phyloP scores from a whole-genome alignment of 139 green algal species.

The Chlorella sorokiniana region DNA sequence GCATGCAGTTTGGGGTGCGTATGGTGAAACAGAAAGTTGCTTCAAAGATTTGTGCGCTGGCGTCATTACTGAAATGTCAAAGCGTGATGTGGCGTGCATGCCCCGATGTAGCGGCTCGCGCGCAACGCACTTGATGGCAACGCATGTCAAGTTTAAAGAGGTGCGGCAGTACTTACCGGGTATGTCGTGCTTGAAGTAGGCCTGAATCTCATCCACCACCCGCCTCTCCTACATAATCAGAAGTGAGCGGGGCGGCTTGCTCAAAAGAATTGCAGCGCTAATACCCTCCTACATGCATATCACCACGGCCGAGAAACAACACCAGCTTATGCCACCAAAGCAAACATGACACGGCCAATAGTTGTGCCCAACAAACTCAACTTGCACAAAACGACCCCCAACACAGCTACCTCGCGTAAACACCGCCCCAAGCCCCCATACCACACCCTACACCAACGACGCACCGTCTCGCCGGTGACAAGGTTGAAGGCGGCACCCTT shows the following conservation, averaged over 20 bases:
- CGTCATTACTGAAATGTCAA: not conserved
- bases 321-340: too few relatives aligned
- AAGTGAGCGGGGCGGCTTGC: not conserved
- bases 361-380: too few relatives aligned
- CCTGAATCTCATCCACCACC: constrained; percentile 72
- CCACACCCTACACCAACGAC: too few relatives aligned
- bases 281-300: too few relatives aligned
- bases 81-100: not conserved
- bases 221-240: constrained; percentile 51
- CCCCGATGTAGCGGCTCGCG: not conserved
- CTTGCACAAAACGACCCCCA: too few relatives aligned
- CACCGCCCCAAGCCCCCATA: not conserved
- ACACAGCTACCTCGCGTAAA: not conserved
- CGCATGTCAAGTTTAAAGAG: not conserved
- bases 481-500: constrained; percentile 98
- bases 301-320: too few relatives aligned
- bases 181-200: constrained; percentile 90
- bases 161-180: constrained; percentile 52
- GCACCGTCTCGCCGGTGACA: constrained; percentile 55
- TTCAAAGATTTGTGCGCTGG: too few relatives aligned
- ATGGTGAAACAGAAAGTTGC: too few relatives aligned
- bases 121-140: not conserved
- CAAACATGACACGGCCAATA: too few relatives aligned
- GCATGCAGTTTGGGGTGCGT: not conserved
- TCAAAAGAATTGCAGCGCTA: too few relatives aligned